phyloP scores from a whole-genome alignment of 345 rosid genomes.

The Eucalyptus victrix region DNA sequence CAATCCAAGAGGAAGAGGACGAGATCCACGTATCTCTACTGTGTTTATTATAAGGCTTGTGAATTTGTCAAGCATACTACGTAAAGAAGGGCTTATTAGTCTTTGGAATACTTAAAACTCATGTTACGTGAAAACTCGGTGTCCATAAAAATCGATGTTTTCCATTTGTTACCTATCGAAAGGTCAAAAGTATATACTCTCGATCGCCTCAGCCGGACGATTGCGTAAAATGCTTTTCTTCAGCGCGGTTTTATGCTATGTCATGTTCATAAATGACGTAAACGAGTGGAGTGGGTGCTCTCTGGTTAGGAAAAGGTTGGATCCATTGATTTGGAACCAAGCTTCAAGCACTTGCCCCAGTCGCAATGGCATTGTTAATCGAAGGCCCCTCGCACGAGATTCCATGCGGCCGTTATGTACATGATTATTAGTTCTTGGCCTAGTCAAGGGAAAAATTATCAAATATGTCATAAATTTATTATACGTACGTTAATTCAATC shows the following conservation, averaged over 20 bases:
- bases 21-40: neutral
- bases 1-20: neutral
- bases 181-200: neutral
- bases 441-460: neutral
- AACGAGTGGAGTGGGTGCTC: neutral
- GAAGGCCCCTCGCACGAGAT: neutral
- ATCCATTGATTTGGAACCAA: neutral
- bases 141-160: neutral
- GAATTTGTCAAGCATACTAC: neutral
- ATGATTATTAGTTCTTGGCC: neutral
- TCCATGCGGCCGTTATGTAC: neutral
- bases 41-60: neutral
- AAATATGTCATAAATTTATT: too few relatives aligned
- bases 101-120: neutral
- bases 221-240: neutral
- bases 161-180: neutral
- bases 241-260: neutral
- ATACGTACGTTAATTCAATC: too few relatives aligned
- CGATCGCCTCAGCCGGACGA: neutral
- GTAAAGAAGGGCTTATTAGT: neutral
- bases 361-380: neutral
- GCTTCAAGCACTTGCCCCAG: neutral
- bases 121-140: neutral
- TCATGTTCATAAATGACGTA: neutral
- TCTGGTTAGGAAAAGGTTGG: neutral